Evolutionary conservation across 768 basidiomycete genomes (phyloP), one percentile per base, ranked within the genome.

Genomic region (Lepiota venenata): DNA sequence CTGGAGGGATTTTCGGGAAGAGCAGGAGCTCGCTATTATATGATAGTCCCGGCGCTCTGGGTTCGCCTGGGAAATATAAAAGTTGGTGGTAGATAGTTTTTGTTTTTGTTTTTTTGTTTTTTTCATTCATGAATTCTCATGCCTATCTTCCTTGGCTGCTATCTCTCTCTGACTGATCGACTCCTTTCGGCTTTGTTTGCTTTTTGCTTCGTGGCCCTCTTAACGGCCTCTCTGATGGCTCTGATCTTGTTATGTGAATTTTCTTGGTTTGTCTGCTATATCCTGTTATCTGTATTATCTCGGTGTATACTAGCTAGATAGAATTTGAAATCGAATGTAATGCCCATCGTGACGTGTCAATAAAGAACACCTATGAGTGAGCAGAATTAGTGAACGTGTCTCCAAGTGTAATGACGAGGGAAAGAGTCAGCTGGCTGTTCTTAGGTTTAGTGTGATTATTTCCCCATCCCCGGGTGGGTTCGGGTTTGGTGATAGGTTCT

Each of bases 1-100:
- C 88, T 0, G 75, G 70, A 0, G 87, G 88, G 1, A 62, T 89
- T 47, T 91, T 82, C 65, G 89, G 83, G 39, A 77, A 78, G 58
- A 76, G 74, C 15, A 73, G 74, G 25, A 76, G 77, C 35, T 66
- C 71, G 1, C 62, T 87, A 58, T 62, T 91, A 60, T 91, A 89
- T 60, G 84, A 88, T 58, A 90, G 88, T 64, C 89, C 89, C n/a
- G 83, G 79, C 45, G 57, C 61, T 16, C 61, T 75, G 43, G 70
- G 67, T 44, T 84, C 82, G 60, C 84, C 85, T 1, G 77, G 76
- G 16, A 77, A 77, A 61, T 77, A 77, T 64, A 69, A 73, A 15
- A 68, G 73, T 51, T 82, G 78, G 80, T 81, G 74, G 72, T 82
- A 55, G 63, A 75, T 52, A 37, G 3, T 21, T 22, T 16, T 22